phyloP scores from a whole-genome alignment of 495 filamentous ascomycete genomes.

The Hyaloscypha finlandica region DNA sequence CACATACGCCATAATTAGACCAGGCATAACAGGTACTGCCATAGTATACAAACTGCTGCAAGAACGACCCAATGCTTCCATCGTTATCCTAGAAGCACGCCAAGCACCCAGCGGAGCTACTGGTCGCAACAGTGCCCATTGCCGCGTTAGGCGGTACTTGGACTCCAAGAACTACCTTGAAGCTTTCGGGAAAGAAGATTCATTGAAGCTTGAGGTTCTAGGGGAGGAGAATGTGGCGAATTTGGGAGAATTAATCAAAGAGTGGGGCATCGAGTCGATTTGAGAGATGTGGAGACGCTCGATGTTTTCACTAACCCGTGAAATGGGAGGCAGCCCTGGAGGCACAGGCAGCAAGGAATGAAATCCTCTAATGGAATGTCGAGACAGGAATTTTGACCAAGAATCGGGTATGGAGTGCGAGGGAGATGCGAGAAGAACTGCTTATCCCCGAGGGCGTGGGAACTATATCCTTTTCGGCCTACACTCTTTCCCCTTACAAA shows the following conservation, averaged over 20 bases:
- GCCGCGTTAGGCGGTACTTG: neutral
- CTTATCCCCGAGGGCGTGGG: slow-evolving; percentile 45
- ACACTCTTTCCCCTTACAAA: slow-evolving; percentile 54
- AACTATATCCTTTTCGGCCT: slow-evolving; percentile 58
- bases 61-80: slow-evolving; percentile 13
- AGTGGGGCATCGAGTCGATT: slow-evolving; percentile 52
- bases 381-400: slow-evolving; percentile 33
- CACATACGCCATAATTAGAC: slow-evolving; percentile 66
- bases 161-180: slow-evolving; percentile 46
- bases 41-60: slow-evolving; percentile 47
- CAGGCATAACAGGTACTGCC: slow-evolving; percentile 65
- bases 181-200: slow-evolving; percentile 43
- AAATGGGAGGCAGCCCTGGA: slow-evolving; percentile 44
- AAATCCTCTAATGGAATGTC: slow-evolving; percentile 42
- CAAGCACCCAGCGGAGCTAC: slow-evolving; percentile 55
- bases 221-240: slow-evolving; percentile 56
- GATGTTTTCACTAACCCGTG: slow-evolving; percentile 53
- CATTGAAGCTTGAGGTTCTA: slow-evolving; percentile 53
- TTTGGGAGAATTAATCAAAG: slow-evolving; percentile 50
- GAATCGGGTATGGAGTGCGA: slow-evolving; percentile 46
- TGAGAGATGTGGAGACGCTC: slow-evolving; percentile 49
- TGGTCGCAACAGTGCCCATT: slow-evolving; percentile 52
- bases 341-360: slow-evolving; percentile 46
- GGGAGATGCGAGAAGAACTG: slow-evolving; percentile 48
- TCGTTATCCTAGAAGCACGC: slow-evolving; percentile 58